Evolutionary conservation across 208 protist genomes (phyloP).

Genomic region (Herpetomonas tarakana): DNA sequence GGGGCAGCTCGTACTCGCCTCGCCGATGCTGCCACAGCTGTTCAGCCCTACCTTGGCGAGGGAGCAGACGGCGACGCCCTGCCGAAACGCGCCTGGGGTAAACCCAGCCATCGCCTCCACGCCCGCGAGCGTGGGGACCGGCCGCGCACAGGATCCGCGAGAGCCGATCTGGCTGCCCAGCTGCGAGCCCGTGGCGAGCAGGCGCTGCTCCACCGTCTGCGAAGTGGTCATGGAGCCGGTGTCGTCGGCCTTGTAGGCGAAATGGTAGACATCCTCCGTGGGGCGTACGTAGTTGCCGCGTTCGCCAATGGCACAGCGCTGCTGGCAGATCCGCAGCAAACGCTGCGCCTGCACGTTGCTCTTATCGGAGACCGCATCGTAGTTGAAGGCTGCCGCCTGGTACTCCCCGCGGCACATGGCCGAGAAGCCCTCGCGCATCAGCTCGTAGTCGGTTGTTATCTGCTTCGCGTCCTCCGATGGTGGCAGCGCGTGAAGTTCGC

Average conservation of each 20-base stretch:
- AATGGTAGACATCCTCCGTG: constrained; percentile 28
- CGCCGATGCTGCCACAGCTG: too few species aligned
- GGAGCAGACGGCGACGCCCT: too few species aligned
- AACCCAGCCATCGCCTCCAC: neutral
- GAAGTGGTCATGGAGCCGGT: constrained; percentile 6
- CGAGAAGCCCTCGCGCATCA: constrained; percentile 50
- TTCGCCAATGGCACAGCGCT: constrained; percentile 30
- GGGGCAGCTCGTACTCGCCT: neutral
- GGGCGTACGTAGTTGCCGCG: constrained; percentile 40
- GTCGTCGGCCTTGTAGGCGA: constrained; percentile 12
- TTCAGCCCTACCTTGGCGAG: too few species aligned
- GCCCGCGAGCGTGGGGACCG: too few species aligned
- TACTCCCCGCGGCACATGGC: constrained; percentile 61
- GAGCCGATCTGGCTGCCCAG: neutral
- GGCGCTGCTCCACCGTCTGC: neutral
- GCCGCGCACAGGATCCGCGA: too few species aligned
- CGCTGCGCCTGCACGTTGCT: constrained; percentile 39
- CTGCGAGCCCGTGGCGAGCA: neutral
- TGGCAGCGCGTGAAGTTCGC: constrained; percentile 33
- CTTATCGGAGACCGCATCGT: constrained; percentile 10
- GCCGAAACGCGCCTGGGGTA: neutral
- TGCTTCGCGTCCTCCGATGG: constrained; percentile 13
- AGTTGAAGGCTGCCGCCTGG: constrained; percentile 21
- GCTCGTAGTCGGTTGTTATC: constrained; percentile 20
- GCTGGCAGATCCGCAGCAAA: constrained; percentile 42